Conservation (phyloP, 768 basidiomycete genomes). For the Lenzites betulinus region DNA sequence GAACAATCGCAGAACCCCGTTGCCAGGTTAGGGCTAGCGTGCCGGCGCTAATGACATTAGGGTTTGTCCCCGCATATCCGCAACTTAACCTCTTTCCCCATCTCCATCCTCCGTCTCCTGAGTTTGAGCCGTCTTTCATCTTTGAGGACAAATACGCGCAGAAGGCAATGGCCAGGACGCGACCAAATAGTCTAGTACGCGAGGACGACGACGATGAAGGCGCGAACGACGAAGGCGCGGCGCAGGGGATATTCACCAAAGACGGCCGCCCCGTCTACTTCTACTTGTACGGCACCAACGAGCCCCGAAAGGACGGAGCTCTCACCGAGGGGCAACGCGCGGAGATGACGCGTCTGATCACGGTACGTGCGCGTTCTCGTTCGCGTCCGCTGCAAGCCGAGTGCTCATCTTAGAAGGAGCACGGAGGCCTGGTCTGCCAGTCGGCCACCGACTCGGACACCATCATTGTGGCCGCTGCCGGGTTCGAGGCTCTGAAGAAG, state of each 20-base stretch:
- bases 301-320: not conserved
- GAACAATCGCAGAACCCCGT: conserved; percentile 3
- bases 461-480: conserved; percentile 10
- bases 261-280: conserved; percentile 9
- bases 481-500: not conserved
- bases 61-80: not conserved
- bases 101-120: not conserved
- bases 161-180: not conserved
- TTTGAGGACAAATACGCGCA: too few relatives aligned
- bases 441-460: conserved; percentile 15
- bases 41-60: not conserved
- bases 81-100: not conserved
- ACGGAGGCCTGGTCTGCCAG: conserved; percentile 15
- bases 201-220: not conserved
- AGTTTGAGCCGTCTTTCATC: too few relatives aligned
- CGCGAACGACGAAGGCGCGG: not conserved
- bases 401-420: not conserved
- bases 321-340: not conserved
- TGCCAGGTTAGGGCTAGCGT: conserved; percentile 9
- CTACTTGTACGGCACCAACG: conserved; percentile 11
- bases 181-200: not conserved
- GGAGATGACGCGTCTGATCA: not conserved
- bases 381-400: too few relatives aligned
- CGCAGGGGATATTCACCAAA: not conserved
- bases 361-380: not conserved